Evolutionary conservation across 345 rosid species (phyloP).

Genomic region (Eucalyptus victrix): DNA sequence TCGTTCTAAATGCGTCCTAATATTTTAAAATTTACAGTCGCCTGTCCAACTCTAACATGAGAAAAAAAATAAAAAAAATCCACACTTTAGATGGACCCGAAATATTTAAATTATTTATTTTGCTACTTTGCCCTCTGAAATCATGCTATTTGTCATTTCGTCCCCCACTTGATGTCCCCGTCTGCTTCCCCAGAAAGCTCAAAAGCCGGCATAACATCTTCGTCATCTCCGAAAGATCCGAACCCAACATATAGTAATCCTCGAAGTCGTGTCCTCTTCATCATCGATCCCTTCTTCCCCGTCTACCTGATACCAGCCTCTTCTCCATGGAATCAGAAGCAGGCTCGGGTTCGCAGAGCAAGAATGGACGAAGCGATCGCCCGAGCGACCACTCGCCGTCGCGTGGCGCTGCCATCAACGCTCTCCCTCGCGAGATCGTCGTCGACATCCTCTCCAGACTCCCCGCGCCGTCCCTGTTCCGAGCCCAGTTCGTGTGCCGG

Average conservation of each 20-base stretch:
- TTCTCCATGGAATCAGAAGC: not conserved
- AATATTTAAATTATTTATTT: not conserved
- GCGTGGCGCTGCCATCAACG: not conserved
- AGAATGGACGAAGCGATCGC: not conserved
- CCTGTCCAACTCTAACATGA: too few relatives aligned
- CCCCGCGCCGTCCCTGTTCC: slow-evolving; percentile 41
- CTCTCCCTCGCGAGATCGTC: slow-evolving; percentile 44
- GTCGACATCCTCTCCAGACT: slow-evolving; percentile 54
- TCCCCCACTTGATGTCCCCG: not conserved
- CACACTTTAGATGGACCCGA: not conserved
- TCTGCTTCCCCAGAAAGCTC: not conserved
- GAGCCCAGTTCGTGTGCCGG: slow-evolving; percentile 37
- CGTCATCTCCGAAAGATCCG: not conserved
- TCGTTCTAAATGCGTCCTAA: too few relatives aligned
- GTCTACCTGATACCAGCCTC: not conserved
- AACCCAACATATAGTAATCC: not conserved
- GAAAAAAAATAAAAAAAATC: not conserved
- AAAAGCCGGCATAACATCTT: not conserved
- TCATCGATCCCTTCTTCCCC: not conserved
- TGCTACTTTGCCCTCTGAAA: not conserved
- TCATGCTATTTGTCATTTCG: not conserved
- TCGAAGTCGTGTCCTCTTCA: not conserved
- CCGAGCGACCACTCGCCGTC: not conserved
- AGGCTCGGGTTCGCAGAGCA: not conserved
- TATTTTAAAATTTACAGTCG: too few relatives aligned